phyloP scores from a whole-genome alignment of 2,329 filamentous ascomycete species.

The Pseudocercospora fuligena region DNA sequence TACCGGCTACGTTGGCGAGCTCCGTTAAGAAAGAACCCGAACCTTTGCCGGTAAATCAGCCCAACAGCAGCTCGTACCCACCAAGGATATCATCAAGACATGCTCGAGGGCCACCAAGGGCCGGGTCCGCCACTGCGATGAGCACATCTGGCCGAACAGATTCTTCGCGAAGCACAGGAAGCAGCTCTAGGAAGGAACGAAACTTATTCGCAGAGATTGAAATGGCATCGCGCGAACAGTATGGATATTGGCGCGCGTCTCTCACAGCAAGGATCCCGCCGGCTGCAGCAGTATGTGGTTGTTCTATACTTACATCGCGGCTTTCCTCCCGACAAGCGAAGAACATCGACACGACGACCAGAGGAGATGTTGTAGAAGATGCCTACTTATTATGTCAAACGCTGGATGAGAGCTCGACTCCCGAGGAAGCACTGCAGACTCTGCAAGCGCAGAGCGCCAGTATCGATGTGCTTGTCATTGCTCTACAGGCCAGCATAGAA shows the following conservation, averaged over 20 bases:
- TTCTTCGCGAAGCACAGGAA: background rate
- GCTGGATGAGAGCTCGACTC: background rate
- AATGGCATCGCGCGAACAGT: slow-evolving; percentile 23
- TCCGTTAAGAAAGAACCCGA: background rate
- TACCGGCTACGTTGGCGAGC: background rate
- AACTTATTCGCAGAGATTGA: slow-evolving; percentile 22
- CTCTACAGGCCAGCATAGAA: slow-evolving; percentile 17
- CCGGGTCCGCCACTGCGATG: background rate
- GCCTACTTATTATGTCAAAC: background rate
- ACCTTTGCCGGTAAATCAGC: background rate
- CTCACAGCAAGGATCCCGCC: slow-evolving; percentile 16
- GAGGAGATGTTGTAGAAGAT: background rate
- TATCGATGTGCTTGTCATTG: background rate
- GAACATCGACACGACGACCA: background rate
- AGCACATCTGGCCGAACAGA: background rate
- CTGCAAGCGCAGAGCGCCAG: background rate
- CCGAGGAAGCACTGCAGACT: background rate
- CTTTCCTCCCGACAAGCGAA: slow-evolving; percentile 5
- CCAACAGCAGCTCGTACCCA: background rate
- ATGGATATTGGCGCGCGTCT: slow-evolving; percentile 26
- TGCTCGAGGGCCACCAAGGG: background rate
- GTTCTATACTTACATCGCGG: slow-evolving; percentile 17
- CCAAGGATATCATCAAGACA: background rate
- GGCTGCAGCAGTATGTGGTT: slow-evolving; percentile 23
- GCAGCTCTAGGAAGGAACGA: background rate